Conservation (phyloP, 2,329 filamentous ascomycete genomes). For the Talaromyces sp. region DNA sequence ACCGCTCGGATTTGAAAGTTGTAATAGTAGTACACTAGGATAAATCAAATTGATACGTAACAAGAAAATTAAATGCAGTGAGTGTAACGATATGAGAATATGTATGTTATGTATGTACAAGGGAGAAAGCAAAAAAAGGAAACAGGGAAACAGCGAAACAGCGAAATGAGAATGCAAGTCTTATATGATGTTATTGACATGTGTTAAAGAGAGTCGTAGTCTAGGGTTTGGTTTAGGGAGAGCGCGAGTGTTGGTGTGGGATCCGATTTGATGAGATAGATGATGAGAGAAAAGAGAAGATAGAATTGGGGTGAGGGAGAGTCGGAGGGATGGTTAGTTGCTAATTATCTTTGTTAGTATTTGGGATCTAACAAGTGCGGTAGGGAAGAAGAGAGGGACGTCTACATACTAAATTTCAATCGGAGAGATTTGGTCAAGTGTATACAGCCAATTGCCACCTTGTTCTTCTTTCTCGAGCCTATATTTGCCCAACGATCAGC, state of each 20-base stretch:
- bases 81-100: too few species aligned
- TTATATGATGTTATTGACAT: not conserved
- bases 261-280: not conserved
- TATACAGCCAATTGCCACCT: conserved; percentile 94
- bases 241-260: not conserved
- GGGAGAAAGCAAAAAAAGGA: too few species aligned
- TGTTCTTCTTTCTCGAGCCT: conserved; percentile 82
- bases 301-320: not conserved
- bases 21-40: too few species aligned
- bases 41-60: too few species aligned
- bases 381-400: not conserved
- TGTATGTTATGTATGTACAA: too few species aligned
- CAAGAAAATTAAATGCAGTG: too few species aligned
- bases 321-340: not conserved
- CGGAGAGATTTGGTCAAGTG: conserved; percentile 91
- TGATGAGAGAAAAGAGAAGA: not conserved
- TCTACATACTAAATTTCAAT: conserved; percentile 74
- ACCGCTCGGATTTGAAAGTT: too few species aligned
- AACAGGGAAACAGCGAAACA: not conserved
- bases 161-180: not conserved
- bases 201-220: not conserved
- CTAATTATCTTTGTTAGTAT: not conserved
- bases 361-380: not conserved
- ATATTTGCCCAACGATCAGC: not conserved
- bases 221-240: not conserved